These are phyloP conservation scores for Lachancea quebecensis DNA, from an alignment of 805 yeast species.

Conservation along the genomic window DNA sequence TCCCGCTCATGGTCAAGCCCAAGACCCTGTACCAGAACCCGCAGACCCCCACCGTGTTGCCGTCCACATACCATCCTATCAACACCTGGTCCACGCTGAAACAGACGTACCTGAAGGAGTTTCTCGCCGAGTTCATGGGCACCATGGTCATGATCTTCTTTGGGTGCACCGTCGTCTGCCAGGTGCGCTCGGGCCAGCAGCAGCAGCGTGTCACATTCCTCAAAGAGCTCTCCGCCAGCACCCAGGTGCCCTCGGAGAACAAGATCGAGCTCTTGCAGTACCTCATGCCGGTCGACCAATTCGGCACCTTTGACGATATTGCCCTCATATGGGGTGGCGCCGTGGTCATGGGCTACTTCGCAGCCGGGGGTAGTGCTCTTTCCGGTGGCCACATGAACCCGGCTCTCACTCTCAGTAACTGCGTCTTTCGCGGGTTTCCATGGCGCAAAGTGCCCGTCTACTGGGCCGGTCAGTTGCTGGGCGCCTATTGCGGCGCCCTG, in stretches of 20 bases:
- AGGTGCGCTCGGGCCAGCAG: constrained; percentile 33
- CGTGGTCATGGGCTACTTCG: constrained; percentile 43
- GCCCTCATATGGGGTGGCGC: constrained; percentile 51
- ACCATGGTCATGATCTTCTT: constrained; percentile 39
- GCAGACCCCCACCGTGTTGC: constrained; percentile 33
- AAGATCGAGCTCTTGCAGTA: constrained; percentile 9
- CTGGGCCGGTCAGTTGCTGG: constrained; percentile 41
- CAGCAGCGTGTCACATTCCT: constrained; percentile 15
- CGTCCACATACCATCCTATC: constrained; percentile 33
- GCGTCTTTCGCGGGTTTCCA: constrained; percentile 46
- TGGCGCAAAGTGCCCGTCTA: constrained; percentile 41
- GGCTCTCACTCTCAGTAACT: constrained; percentile 42
- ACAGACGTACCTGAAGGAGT: constrained; percentile 36
- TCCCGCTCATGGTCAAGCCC: constrained; percentile 32
- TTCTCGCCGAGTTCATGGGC: constrained; percentile 47
- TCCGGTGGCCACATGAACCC: constrained; percentile 57
- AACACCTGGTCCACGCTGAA: constrained; percentile 32
- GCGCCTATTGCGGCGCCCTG: constrained; percentile 43
- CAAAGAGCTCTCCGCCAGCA: constrained; percentile 8
- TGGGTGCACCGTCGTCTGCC: constrained; percentile 47
- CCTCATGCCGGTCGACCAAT: constrained; percentile 20
- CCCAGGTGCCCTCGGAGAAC: constrained; percentile 7
- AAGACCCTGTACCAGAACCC: constrained; percentile 34
- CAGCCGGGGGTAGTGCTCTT: constrained; percentile 44
- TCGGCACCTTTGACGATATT: constrained; percentile 38